These are phyloP conservation scores for Ogataea minuta DNA, from an alignment of 805 yeast species.

Conservation along the genomic window DNA sequence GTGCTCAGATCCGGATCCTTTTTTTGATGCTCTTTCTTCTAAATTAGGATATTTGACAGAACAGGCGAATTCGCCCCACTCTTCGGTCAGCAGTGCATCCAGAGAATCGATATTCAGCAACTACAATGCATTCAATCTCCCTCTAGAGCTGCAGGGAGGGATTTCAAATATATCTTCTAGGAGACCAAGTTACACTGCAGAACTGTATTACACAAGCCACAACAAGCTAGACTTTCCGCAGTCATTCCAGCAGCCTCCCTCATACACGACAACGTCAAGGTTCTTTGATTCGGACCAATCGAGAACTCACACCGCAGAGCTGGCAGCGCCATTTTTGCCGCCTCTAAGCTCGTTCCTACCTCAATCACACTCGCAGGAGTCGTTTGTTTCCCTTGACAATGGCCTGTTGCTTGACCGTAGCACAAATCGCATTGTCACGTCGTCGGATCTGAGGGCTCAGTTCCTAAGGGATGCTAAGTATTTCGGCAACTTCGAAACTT, in stretches of 20 bases:
- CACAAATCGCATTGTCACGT: constrained; percentile 50
- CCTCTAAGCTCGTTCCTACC: constrained; percentile 7
- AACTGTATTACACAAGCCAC: constrained; percentile 43
- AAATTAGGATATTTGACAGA: constrained; percentile 20
- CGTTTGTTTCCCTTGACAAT: constrained; percentile 48
- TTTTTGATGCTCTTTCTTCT: constrained; percentile 21
- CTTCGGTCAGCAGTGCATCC: constrained; percentile 31
- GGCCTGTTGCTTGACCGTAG: constrained; percentile 58
- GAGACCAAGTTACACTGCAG: constrained; percentile 76
- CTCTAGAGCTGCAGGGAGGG: constrained; percentile 64
- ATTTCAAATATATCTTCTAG: constrained; percentile 60
- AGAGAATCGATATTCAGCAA: constrained; percentile 26
- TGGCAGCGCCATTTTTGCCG: constrained; percentile 7
- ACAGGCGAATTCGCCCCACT: constrained; percentile 27
- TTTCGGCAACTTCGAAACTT: constrained; percentile 46
- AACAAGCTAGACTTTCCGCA: constrained; percentile 23
- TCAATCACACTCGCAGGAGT: constrained; percentile 9
- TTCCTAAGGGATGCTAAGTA: constrained; percentile 51
- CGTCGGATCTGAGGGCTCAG: constrained; percentile 50
- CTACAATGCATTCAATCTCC: constrained; percentile 42
- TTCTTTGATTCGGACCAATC: constrained; percentile 20
- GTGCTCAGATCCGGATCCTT: constrained; percentile 16
- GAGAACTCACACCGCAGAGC: constrained; percentile 21
- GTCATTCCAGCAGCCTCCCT: constrained; percentile 11
- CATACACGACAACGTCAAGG: constrained; percentile 17